A percentile compares a stretch with the other conserved stretches of the same genome.
Evolutionary conservation across 306 rosid genomes (phyloP).

Genomic region (Prunus padus): DNA sequence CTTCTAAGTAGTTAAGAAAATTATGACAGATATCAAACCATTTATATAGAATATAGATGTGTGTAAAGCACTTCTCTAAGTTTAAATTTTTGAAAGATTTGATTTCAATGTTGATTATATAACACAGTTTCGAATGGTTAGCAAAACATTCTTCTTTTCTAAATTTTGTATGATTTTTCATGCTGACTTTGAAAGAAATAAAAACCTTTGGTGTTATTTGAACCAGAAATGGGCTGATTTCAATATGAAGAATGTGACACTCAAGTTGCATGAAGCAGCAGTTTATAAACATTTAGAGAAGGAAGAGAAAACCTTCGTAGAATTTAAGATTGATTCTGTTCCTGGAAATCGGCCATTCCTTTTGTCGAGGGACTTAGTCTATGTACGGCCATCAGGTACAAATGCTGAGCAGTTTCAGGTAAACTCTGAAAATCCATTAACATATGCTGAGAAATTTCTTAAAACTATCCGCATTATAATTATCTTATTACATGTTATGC

Average conservation of each 20-base stretch:
- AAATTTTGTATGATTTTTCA: neutral
- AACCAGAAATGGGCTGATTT: slow-evolving; percentile 20
- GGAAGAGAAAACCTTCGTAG: slow-evolving; percentile 23
- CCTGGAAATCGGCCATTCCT: slow-evolving; percentile 21
- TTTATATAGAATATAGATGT: no score
- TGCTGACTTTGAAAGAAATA: neutral
- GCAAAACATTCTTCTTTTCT: neutral
- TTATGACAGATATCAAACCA: neutral
- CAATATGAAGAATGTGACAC: neutral
- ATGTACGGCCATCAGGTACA: slow-evolving; percentile 16
- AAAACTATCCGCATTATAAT: neutral
- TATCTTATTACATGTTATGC: neutral
- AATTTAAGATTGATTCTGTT: slow-evolving; percentile 22
- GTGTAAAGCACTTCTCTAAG: no score
- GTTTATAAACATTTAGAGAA: neutral
- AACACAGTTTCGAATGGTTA: no score
- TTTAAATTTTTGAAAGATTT: no score
- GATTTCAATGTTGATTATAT: no score
- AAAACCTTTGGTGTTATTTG: neutral
- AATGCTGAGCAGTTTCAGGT: slow-evolving; percentile 14
- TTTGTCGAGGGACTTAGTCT: slow-evolving; percentile 34
- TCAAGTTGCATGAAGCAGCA: neutral
- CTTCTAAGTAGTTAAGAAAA: neutral
- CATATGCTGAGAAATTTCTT: neutral
- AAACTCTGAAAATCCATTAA: neutral